These are phyloP conservation scores for Geotrichum fermentans DNA, from an alignment of 1,139 yeast species.

Conservation along the genomic window DNA sequence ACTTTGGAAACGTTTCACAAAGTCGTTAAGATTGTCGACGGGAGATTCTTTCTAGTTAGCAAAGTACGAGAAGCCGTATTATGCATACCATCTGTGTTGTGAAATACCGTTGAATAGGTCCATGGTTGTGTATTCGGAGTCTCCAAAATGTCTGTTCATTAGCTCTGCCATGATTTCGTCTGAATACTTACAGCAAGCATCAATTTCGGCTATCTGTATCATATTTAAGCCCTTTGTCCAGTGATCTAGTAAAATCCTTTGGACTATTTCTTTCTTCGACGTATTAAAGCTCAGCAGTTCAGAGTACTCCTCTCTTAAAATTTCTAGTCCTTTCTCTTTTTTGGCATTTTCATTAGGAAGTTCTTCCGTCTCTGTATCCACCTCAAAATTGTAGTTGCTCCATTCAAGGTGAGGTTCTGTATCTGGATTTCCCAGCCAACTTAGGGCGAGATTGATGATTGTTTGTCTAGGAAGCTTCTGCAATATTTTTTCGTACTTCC, in stretches of 20 bases:
- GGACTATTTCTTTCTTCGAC: slow-evolving; percentile 47
- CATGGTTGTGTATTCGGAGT: slow-evolving; percentile 51
- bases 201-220: slow-evolving; percentile 67
- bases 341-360: slow-evolving; percentile 1
- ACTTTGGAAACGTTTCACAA: slow-evolving; percentile 46
- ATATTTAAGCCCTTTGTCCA: slow-evolving; percentile 65
- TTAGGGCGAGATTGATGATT: slow-evolving; percentile 21
- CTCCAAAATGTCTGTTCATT: slow-evolving; percentile 46
- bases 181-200: slow-evolving; percentile 51
- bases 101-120: slow-evolving; percentile 48
- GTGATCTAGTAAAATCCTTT: slow-evolving; percentile 48
- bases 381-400: slow-evolving; percentile 8
- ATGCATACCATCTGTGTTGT: slow-evolving; percentile 11
- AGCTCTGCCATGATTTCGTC: no score
- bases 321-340: slow-evolving; percentile 7
- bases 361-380: slow-evolving; percentile 8
- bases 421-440: slow-evolving; percentile 23
- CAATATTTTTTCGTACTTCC: slow-evolving; percentile 10
- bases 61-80: slow-evolving; percentile 38
- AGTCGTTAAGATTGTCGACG: slow-evolving; percentile 38
- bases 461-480: slow-evolving; percentile 7
- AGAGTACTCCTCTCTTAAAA: slow-evolving; percentile 21
- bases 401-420: slow-evolving; percentile 21
- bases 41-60: slow-evolving; percentile 38
- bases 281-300: slow-evolving; percentile 24